These are phyloP conservation scores for Thelonectria olida DNA, from an alignment of 2,329 filamentous ascomycete genomes.

Conservation along the genomic window DNA sequence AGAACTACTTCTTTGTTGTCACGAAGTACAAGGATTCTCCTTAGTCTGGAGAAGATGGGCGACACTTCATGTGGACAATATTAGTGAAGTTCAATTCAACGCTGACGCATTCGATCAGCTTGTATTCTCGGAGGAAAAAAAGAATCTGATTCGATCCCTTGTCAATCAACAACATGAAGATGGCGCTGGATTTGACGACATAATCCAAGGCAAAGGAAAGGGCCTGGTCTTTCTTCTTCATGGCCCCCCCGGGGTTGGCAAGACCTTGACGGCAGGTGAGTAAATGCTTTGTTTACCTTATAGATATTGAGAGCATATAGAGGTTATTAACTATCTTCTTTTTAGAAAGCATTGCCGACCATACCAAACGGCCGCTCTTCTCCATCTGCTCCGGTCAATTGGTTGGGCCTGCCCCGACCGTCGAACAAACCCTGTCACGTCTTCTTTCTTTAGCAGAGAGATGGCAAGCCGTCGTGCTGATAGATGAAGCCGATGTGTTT, in stretches of 20 bases:
- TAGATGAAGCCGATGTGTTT: constrained; percentile 6
- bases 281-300: not conserved
- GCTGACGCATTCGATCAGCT: too few relatives aligned
- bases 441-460: not conserved
- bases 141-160: not conserved
- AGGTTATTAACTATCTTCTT: not conserved
- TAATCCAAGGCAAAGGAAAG: not conserved
- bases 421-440: not conserved
- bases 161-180: not conserved
- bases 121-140: too few relatives aligned
- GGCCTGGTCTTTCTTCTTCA: constrained; percentile 4
- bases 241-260: not conserved
- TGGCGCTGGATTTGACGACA: not conserved
- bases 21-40: not conserved
- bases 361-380: not conserved
- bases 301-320: too few relatives aligned
- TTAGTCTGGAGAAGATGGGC: constrained; percentile 1
- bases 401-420: not conserved
- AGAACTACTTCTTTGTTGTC: not conserved
- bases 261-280: constrained; percentile 7
- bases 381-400: not conserved
- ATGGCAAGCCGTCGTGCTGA: not conserved
- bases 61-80: not conserved
- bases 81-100: not conserved
- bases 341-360: constrained; percentile 7